Evolutionary conservation across 306 rosid species (phyloP).

Genomic region (Abrus pulchellus): DNA sequence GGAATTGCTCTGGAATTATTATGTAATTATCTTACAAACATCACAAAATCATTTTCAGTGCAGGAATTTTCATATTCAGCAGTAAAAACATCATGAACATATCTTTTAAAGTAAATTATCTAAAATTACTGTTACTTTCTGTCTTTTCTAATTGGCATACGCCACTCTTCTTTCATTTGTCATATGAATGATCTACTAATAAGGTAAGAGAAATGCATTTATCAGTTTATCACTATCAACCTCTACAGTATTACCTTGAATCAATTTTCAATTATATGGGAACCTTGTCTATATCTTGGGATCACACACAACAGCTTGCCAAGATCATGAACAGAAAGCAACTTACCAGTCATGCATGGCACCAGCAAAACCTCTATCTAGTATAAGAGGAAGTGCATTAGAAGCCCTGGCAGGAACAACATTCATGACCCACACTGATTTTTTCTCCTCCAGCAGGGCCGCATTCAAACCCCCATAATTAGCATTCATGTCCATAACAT

Average conservation of each 20-base stretch:
- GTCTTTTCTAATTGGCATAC: conserved; percentile 2
- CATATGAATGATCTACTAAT: conserved; percentile 1
- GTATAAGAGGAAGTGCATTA: conserved; percentile 88
- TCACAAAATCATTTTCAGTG: conserved; percentile 3
- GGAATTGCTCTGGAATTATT: conserved; percentile 1
- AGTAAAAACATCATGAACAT: conserved; percentile 26
- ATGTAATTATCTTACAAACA: conserved; percentile 15
- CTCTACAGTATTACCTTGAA: conserved; percentile 9
- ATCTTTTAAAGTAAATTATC: conserved; percentile 10
- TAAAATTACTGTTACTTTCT: conserved; percentile 28
- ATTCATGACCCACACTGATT: conserved; percentile 98
- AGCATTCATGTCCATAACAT: conserved; percentile 97
- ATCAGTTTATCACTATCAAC: conserved; percentile 21
- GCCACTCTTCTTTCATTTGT: conserved; percentile 20
- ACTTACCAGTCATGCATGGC: conserved; percentile 95
- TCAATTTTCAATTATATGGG: neutral
- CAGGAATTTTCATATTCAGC: conserved; percentile 15
- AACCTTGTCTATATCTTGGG: conserved; percentile 24
- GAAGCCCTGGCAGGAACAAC: conserved; percentile 83
- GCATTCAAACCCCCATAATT: conserved; percentile 90
- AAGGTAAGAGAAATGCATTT: conserved; percentile 12
- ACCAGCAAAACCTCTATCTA: conserved; percentile 92
- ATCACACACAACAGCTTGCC: conserved; percentile 13
- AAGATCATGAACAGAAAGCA: conserved; percentile 35
- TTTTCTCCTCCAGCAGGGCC: conserved; percentile 86